phyloP scores from a whole-genome alignment of 495 filamentous ascomycete species.

The Melanomma pulvis-pyrius region DNA sequence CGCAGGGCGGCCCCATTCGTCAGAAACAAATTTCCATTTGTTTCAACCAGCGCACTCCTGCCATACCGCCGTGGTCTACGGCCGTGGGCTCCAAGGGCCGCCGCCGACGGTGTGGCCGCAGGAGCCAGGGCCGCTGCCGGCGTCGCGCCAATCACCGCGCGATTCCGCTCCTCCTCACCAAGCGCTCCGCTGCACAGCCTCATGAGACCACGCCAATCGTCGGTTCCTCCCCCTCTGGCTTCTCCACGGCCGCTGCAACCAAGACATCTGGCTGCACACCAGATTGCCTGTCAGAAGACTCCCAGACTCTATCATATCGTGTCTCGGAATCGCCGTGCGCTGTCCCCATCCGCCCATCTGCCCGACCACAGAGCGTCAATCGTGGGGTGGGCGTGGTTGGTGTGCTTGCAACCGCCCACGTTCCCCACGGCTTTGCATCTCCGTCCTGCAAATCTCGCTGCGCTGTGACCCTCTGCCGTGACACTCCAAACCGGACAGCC shows the following conservation, averaged over 20 bases:
- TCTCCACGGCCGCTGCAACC: conserved; percentile 2
- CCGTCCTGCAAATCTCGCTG: conserved; percentile 3
- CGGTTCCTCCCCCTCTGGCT: not conserved
- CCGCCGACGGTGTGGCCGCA: not conserved
- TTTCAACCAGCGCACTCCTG: conserved; percentile 9
- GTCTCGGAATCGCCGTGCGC: conserved; percentile 29
- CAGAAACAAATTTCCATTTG: not conserved
- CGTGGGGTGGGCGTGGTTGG: conserved; percentile 10
- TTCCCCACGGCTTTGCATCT: conserved; percentile 8
- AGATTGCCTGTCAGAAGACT: conserved; percentile 8
- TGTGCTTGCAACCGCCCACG: not conserved
- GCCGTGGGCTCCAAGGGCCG: not conserved
- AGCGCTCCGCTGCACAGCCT: conserved; percentile 24
- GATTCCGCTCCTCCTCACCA: conserved; percentile 7
- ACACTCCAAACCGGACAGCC: not conserved
- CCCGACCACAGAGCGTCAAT: not conserved
- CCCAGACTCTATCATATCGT: conserved; percentile 2
- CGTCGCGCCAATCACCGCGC: not conserved
- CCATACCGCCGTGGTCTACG: conserved; percentile 10
- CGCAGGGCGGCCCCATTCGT: not conserved
- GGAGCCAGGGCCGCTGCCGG: conserved; percentile 1
- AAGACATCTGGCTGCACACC: not conserved
- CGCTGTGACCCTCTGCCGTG: not conserved
- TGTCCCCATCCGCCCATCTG: not conserved
- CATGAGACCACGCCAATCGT: conserved; percentile 4